Evolutionary conservation across 2,329 filamentous ascomycete genomes (phyloP), one percentile per base, ranked within the genome.

Genomic region (Cyanodermella asteris): DNA sequence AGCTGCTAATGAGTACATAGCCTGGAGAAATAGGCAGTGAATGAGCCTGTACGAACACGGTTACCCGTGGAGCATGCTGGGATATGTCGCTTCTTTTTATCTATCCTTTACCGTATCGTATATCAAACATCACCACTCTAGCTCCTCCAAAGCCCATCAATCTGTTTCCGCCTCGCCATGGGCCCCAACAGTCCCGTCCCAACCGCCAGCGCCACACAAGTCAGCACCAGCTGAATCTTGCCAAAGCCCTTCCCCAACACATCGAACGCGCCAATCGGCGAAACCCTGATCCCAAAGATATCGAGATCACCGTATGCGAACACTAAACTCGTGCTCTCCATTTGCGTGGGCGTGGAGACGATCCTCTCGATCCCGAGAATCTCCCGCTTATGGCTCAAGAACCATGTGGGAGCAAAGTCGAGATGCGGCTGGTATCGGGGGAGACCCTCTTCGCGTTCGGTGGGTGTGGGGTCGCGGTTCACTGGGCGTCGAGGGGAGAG

Each of bases 181-280:
- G 87, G 87, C 26, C 72, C 72, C 41, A 94, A 55, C 28, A 77
- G 64, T 34, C 71, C 47, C 10, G 91, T 84, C 22, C 80, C 81
- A 19, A 65, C 59, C 22, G 64, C 65, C 36, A 94, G 57, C 11
- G 78, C 84, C 20, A 74, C 56, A 18, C 97, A 81, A 1, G 87
- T 97, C 10, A 64, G 59, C 18, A 93, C 47, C 42, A 97, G 64
- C 37, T 81, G 75, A 28, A 81, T 44, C 56, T 91, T 93, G 45
- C 84, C 87, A 49, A 97, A 97, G 3, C 78, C 77, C 50, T 81
- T 87, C 33, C 81, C 87, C 10, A 97, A 54, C 20, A 94, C 68
- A 51, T 97, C 87, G 47, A 97, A 97, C 10, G 75, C 64, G 38
- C 75, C 69, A 47, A 80, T 91, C 1, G 87, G 87, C n/a, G 73